Evolutionary conservation across 495 filamentous ascomycete genomes (phyloP).

Genomic region (Thermochaetoides thermophila): DNA sequence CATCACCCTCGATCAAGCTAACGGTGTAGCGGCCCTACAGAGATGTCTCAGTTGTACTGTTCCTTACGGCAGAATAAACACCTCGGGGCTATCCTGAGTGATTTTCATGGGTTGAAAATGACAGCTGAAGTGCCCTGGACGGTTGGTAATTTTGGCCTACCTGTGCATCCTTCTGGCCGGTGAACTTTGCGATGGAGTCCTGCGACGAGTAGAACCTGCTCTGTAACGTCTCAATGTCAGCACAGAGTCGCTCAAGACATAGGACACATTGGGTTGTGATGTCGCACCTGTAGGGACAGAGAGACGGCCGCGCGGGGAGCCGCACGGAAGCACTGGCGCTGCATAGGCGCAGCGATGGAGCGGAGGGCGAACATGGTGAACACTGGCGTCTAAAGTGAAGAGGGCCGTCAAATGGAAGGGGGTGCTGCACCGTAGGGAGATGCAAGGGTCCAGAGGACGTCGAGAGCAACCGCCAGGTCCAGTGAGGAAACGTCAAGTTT

Average conservation of each 20-base stretch:
- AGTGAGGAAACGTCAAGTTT: slow-evolving; percentile 2
- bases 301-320: slow-evolving; percentile 30
- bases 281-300: slow-evolving; percentile 31
- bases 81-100: slow-evolving; percentile 21
- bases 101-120: slow-evolving; percentile 22
- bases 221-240: too few relatives aligned
- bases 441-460: too few relatives aligned
- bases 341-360: slow-evolving; percentile 34
- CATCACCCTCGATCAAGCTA: slow-evolving; percentile 95
- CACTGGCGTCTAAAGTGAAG: too few relatives aligned
- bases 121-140: not conserved
- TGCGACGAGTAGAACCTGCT: slow-evolving; percentile 32
- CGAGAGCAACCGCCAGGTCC: slow-evolving; percentile 3
- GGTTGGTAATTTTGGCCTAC: slow-evolving; percentile 37
- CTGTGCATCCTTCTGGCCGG: slow-evolving; percentile 72
- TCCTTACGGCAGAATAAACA: not conserved
- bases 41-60: slow-evolving; percentile 8
- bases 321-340: slow-evolving; percentile 34
- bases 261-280: slow-evolving; percentile 6
- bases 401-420: not conserved
- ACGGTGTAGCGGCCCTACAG: slow-evolving; percentile 82
- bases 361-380: slow-evolving; percentile 38
- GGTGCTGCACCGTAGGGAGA: not conserved
- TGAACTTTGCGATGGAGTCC: slow-evolving; percentile 82
- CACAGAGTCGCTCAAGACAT: not conserved